phyloP scores from a whole-genome alignment of 139 green algal species.

The Desmodesmus armatus region DNA sequence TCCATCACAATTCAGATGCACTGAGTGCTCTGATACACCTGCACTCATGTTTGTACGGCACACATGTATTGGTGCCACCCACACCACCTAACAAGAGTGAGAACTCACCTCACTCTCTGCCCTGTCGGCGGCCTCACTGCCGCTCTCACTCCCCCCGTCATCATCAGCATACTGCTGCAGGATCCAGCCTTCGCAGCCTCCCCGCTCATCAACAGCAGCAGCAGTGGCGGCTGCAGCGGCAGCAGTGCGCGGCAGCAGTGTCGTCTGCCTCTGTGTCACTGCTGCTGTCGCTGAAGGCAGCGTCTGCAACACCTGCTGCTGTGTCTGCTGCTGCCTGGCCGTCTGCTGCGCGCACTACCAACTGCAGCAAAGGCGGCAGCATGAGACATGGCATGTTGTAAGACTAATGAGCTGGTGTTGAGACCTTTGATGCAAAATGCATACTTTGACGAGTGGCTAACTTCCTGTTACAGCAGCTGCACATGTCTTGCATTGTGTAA shows the following conservation, averaged over 20 bases:
- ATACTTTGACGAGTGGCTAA: too few species aligned
- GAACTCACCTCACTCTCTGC: too few species aligned
- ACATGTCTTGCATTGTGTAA: too few species aligned
- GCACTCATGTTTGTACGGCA: neutral
- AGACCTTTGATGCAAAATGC: neutral
- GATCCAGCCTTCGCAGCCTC: constrained; percentile 75
- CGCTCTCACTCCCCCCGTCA: constrained; percentile 28
- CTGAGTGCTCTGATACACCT: neutral
- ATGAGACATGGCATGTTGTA: neutral
- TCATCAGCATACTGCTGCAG: constrained; percentile 72
- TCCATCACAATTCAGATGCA: neutral
- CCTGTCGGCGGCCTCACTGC: neutral
- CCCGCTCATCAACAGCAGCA: constrained; percentile 37
- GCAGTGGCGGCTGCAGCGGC: neutral
- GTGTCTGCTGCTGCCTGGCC: too few species aligned
- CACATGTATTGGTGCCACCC: neutral
- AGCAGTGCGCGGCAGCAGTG: neutral
- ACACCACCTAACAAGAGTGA: neutral
- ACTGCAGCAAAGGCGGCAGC: neutral
- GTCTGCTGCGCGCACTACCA: neutral
- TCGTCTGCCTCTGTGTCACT: neutral
- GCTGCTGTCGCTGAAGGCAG: neutral
- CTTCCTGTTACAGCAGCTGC: too few species aligned
- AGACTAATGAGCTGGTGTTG: neutral
- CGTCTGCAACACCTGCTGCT: neutral